Evolutionary conservation across 257 asterid genomes (phyloP), one percentile per base, ranked within the genome.

Genomic region (Jacaranda copaia): DNA sequence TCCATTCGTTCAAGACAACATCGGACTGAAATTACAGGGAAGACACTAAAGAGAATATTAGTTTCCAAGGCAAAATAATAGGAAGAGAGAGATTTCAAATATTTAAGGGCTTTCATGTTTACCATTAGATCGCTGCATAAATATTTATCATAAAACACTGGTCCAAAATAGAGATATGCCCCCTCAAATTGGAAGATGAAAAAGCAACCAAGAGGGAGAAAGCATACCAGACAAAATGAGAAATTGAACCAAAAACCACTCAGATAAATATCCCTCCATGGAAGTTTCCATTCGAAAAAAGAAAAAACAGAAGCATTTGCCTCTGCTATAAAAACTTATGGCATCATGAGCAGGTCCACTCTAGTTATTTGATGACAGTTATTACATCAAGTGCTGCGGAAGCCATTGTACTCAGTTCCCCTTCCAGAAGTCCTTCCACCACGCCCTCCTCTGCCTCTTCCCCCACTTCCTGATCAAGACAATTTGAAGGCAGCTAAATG

Each of bases 401-500:
- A 80, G 67, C 89, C 91, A 49, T 87, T 81, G 76, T 55, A 77
- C 53, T 84, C 80, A 64, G 81, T 72, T 84, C 86, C 93, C 82
- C 90, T 78, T 19, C 84, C 93, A 7, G 46, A 84, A 45, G 77
- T 63, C 75, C 94, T 86, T 48, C 90, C 92, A 45, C 90, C 92
- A 18, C 91, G 93, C 19, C 92, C 86, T n/a, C 92, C 83, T 82
- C 85, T 73, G 72, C 83, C 95, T 80, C 96, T 79, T 53, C 88
- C 90, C 5, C 91, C 90, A 3, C 85, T 52, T 83, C 93, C 98
- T 91, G 85, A 39, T 73, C 65, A 80, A 83, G 66, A 78, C 45
- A 58, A 73, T 69, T 38, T 13, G 15, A 78, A 58, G 40, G 61
- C 53, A 66, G 48, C 20, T 59, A 48, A 39, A 53, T 19, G 58